Evolutionary conservation across 2,329 filamentous ascomycete genomes (phyloP), one percentile per base, ranked within the genome.

Genomic region (Colletotrichum neosansevieriae): DNA sequence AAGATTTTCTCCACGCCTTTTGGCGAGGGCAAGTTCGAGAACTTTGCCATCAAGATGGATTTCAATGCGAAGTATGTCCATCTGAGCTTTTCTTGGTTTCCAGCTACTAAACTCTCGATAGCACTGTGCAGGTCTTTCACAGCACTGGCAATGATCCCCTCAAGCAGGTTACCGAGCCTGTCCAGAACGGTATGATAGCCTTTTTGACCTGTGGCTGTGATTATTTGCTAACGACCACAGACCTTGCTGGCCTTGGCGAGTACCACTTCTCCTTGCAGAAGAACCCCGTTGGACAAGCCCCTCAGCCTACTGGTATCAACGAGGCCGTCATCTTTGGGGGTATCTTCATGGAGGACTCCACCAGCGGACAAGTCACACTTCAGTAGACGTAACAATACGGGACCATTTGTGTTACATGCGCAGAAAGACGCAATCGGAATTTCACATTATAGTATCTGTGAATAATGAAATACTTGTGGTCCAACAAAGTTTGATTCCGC

Each of bases 261-360:
- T 83, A 72, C 71, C 83, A 85, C 73, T 75, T 84, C 15, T 82
- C 82, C 40, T 75, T 84, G 10, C 74, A 84, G 60, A 84, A 84
- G 79, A 82, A 71, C 58, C 45, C 71, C n/a, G 74, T 75, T 15
- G 75, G 74, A 54, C 56, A 76, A 42, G 78, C 77, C 4, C 76
- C 74, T 51, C 78, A 79, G 63, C 71, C 72, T 38, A 70, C 70
- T 34, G 73, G 73, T 13, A 74, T 78, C 40, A 71, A 78, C 47
- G 78, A 79, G 56, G 77, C 77, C 3, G 17, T 79, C 9, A 71
- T 75, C 6, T 79, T 75, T 63, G 77, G 75, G 6, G 78, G 77
- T 6, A 73, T 79, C 7, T 79, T 79, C 67, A 73, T 78, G 51
- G 78, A 79, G 67, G 72, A 77, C 51, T 72, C 71, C 6, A 69